A percentile compares a stretch with the other conserved stretches of the same genome.
These are phyloP conservation scores for Amauroascus verrucosus DNA, from an alignment of 2,329 filamentous ascomycete genomes.

Conservation along the genomic window DNA sequence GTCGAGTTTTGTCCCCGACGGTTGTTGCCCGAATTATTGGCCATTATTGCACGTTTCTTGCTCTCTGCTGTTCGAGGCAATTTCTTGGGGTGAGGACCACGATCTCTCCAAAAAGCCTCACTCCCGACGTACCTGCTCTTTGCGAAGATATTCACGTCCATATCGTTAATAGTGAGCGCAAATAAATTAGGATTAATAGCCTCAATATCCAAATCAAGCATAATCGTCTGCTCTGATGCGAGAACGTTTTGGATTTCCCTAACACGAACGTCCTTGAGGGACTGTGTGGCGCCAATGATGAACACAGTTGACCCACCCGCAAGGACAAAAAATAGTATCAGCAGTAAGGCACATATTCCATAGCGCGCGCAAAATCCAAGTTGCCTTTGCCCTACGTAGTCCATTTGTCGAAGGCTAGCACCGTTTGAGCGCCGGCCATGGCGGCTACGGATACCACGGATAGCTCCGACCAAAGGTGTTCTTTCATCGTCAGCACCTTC, in stretches of 20 bases:
- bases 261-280: constrained; percentile 67
- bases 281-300: constrained; percentile 83
- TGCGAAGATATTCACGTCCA: constrained; percentile 87
- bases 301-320: constrained; percentile 80
- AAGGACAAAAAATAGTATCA: constrained; percentile 68
- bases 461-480: constrained; percentile 65
- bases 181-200: constrained; percentile 92
- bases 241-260: constrained; percentile 78
- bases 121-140: constrained; percentile 81
- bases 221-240: constrained; percentile 86
- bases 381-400: constrained; percentile 58
- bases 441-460: constrained; percentile 50
- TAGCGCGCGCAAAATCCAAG: constrained; percentile 60
- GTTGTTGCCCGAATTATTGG: constrained; percentile 14
- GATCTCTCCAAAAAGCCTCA: constrained; percentile 36
- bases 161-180: constrained; percentile 70
- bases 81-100: constrained; percentile 21
- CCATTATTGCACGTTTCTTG: constrained; percentile 26
- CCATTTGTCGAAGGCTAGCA: constrained; percentile 56
- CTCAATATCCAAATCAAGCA: constrained; percentile 80
- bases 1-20: not conserved
- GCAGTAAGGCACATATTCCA: constrained; percentile 78
- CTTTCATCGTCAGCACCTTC: constrained; percentile 76
- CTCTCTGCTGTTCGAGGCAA: constrained; percentile 22
- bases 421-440: constrained; percentile 45